Evolutionary conservation across 2,329 filamentous ascomycete species (phyloP), one percentile per base, ranked within the genome.

Genomic region (Aureobasidium sp.): DNA sequence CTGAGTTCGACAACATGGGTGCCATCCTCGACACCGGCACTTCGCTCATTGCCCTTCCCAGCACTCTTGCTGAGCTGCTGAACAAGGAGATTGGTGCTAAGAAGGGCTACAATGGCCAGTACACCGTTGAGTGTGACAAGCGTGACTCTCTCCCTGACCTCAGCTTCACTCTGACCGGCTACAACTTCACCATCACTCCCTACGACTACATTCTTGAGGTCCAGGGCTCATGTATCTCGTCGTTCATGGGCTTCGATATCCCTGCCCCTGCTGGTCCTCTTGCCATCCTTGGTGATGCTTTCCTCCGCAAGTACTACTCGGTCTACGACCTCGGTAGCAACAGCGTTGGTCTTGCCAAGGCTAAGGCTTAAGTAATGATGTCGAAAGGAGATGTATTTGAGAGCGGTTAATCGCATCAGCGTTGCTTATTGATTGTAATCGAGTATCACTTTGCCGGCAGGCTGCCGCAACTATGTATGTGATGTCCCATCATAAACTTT

Each of bases 1-100:
- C 92, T 64, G 89, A 96, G 76, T 86, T 97, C 66, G 93, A 97
- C 67, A 85, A 90, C 82, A 97, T 91, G 63, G 95, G 94, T 79
- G 90, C 91, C 70, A 97, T 99, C 67, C 89, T 99, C 64, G 94
- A 99, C 82, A 99, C 94, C 61, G 94, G 94, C 71, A 99, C 94
- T 73, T 99, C 95, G 51, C 86, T 99, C 75, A 97, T 97, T 77
- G 91, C 93, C 69, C 89, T 99, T 62, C 94, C 94, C 70, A 88
- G 85, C 69, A 88, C 90, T 71, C 84, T 97, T 68, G 93, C 94
- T 62, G 94, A 97, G 81, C 88, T 99, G 66, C 82, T 99, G 79
- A 99, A 99, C 85, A 88, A 89, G 78, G 88, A 97, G 81, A 97
- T 99, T 66, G 94, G 94, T 66, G 94, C 94, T 68, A 97, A 95